Percentiles rank a stretch among this genome's conserved stretches.
These are phyloP conservation scores for Phaeosphaeriaceae sp. DNA, from an alignment of 2,329 filamentous ascomycete species.

Conservation along the genomic window DNA sequence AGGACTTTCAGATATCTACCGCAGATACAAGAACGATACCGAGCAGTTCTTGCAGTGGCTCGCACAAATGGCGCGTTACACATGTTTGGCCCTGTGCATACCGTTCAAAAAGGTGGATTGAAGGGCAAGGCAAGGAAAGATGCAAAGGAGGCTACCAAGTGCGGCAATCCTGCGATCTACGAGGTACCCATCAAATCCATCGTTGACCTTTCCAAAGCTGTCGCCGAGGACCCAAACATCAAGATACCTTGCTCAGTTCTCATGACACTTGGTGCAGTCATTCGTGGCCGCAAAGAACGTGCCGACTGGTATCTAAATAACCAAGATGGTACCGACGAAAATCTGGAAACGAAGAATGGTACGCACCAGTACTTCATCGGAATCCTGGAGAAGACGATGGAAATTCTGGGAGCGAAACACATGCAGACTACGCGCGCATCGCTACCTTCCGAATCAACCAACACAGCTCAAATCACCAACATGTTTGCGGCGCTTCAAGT, in stretches of 20 bases:
- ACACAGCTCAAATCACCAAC: not conserved
- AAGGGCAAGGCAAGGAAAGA: constrained; percentile 8
- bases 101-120: not conserved
- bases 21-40: constrained; percentile 2
- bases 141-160: not conserved
- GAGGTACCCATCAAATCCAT: constrained; percentile 2
- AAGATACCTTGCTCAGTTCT: constrained; percentile 2
- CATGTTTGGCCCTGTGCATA: not conserved
- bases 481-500: not conserved
- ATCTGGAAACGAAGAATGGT: not conserved
- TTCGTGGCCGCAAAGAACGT: constrained; percentile 9
- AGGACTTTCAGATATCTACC: not conserved
- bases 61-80: not conserved
- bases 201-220: constrained; percentile 6
- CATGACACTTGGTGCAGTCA: constrained; percentile 7
- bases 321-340: not conserved
- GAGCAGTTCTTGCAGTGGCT: constrained; percentile 5
- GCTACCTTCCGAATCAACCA: not conserved
- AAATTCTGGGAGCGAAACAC: not conserved
- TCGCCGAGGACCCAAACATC: not conserved
- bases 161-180: not conserved
- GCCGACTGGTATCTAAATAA: constrained; percentile 2
- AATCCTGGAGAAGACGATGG: not conserved
- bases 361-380: constrained; percentile 10
- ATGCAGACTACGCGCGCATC: not conserved